Evolutionary conservation across 768 basidiomycete genomes (phyloP).

Genomic region (Amanita thiersii): DNA sequence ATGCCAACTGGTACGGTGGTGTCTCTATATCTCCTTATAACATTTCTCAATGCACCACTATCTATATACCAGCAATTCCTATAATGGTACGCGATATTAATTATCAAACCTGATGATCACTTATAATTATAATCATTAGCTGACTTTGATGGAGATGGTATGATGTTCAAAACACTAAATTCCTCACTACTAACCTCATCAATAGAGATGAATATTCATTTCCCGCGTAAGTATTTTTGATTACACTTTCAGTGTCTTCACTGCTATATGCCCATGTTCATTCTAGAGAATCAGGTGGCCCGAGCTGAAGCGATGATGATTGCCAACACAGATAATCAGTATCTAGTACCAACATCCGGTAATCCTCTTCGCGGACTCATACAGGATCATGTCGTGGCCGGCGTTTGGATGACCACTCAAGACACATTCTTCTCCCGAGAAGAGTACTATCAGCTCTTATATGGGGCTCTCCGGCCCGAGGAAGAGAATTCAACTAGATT

Average conservation of each 20-base stretch:
- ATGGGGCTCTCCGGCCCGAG: conserved; percentile 90
- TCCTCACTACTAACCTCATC: conserved; percentile 13
- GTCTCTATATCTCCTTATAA: conserved; percentile 3
- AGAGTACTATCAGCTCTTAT: conserved; percentile 93
- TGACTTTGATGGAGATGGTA: conserved; percentile 91
- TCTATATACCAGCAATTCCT: conserved; percentile 69
- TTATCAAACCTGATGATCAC: background rate
- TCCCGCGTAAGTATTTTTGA: conserved; percentile 66
- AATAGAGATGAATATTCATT: conserved; percentile 99
- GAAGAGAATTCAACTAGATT: conserved; percentile 56
- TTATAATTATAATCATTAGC: conserved; percentile 29
- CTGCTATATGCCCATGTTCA: conserved; percentile 1
- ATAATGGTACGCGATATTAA: conserved; percentile 72
- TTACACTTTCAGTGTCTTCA: background rate
- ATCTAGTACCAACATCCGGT: conserved; percentile 97
- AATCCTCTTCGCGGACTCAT: conserved; percentile 96
- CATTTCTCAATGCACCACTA: conserved; percentile 12
- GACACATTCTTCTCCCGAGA: conserved; percentile 93
- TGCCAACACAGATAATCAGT: conserved; percentile 97
- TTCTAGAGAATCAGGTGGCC: conserved; percentile 85
- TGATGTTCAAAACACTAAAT: conserved; percentile 14
- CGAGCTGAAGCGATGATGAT: conserved; percentile 91
- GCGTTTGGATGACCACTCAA: conserved; percentile 98
- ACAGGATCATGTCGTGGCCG: conserved; percentile 97
- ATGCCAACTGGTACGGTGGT: conserved; percentile 96